Evolutionary conservation across 1,284 basidiomycete species (phyloP), one percentile per base, ranked within the genome.

Genomic region (Sanghuangporus sanghuang): DNA sequence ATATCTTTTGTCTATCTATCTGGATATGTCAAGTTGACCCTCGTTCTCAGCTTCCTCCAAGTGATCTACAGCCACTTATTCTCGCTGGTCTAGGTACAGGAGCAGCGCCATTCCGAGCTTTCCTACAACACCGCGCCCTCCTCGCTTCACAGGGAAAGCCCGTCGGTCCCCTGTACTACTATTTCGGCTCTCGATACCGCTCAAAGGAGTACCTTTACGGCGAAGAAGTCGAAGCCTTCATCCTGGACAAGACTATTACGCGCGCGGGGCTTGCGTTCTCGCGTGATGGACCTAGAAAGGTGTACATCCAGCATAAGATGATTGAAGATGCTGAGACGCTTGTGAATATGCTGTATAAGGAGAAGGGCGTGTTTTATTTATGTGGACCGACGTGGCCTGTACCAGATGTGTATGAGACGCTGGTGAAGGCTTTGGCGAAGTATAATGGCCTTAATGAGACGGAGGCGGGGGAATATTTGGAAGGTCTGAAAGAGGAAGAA

Each of bases 261-360:
- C 89, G 89, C 70, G 89, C 94, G 35, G 96, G 97, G 27, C 84
- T 99, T 56, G 97, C 97, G 27, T 99, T 99, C 83, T 98, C 96
- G 53, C 90, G 97, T 69, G 97, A 99, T 75, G 86, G 89, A 4
- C 85, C 85, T 63, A 85, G 89, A 74, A 99, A 99, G 78, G 89
- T 97, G 55, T 99, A 99, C 78, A 99, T 99, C 73, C 96, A 99
- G 77, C 93, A 99, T 82, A 96, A 94, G 83, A 99, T 99, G 92
- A 79, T 87, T 64, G 89, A 96, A 73, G 94, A 99, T 74, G 90
- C 90, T 49, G 82, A 86, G 70, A 78, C 82, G 59, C 84, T 99
- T 42, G 89, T 87, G 61, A 76, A 84, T 68, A 86, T 93, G 83
- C 78, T 98, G 63, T 79, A 83, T 66, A 79, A 84, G 48, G 80